phyloP scores from a whole-genome alignment of 192 early-diverging fungal species.

The Spizellomyces punctatus region DNA sequence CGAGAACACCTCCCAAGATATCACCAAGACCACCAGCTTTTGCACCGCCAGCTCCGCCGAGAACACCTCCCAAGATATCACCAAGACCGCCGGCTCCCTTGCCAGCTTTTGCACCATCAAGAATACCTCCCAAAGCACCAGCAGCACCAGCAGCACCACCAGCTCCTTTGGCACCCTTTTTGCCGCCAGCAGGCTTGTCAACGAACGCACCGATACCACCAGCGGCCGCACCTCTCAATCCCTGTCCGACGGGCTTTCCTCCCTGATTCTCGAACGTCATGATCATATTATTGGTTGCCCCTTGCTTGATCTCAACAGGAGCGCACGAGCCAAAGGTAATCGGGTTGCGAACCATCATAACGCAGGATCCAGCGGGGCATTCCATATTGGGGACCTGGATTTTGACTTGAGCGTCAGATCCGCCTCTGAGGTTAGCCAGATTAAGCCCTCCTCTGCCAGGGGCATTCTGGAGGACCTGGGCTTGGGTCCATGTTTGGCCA shows the following conservation, averaged over 20 bases:
- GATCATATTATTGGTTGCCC: constrained; percentile 1
- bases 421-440: constrained; percentile 13
- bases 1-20: neutral
- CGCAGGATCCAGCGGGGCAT: constrained; percentile 24
- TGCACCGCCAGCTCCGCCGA: neutral
- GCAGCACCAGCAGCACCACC: neutral
- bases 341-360: constrained; percentile 28
- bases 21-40: neutral
- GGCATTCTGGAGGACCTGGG: constrained; percentile 8
- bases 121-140: neutral
- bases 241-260: constrained; percentile 9
- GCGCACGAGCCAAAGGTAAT: constrained; percentile 26
- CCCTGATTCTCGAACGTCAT: constrained; percentile 15
- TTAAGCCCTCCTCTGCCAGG: constrained; percentile 18
- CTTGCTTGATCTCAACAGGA: constrained; percentile 22
- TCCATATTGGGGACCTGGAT: constrained; percentile 26
- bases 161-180: neutral
- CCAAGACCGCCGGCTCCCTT: neutral
- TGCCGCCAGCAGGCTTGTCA: neutral
- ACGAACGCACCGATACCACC: constrained; percentile 5
- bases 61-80: neutral
- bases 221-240: neutral
- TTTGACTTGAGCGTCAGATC: neutral
- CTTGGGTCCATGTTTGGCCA: constrained; percentile 14
- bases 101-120: neutral